phyloP scores from a whole-genome alignment of 2,329 filamentous ascomycete species.

The Cercospora janseana region DNA sequence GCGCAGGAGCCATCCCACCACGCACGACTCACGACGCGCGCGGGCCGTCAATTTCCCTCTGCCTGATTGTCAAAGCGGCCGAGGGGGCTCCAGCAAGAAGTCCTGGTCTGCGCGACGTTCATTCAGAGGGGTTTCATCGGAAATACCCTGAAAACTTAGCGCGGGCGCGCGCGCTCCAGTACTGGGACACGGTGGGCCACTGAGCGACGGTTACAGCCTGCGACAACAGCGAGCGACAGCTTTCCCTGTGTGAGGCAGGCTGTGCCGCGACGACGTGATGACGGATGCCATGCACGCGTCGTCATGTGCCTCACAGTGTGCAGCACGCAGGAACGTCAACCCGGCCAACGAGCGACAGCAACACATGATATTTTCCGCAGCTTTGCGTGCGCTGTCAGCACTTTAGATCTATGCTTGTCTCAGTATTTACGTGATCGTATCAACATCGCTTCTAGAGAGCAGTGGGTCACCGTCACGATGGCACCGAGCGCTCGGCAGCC shows the following conservation, averaged over 20 bases:
- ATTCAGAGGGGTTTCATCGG: background rate
- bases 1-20: too few species aligned
- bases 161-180: conserved; percentile 2
- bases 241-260: background rate
- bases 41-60: too few species aligned
- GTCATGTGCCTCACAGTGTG: background rate
- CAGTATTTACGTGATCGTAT: too few species aligned
- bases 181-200: too few species aligned
- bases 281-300: background rate
- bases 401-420: conserved; percentile 5
- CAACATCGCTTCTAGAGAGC: too few species aligned
- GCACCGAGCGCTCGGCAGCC: too few species aligned
- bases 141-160: conserved; percentile 3
- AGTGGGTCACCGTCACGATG: too few species aligned
- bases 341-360: background rate
- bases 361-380: background rate
- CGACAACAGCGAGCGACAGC: background rate
- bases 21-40: too few species aligned
- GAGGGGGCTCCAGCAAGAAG: background rate
- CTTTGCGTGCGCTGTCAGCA: background rate
- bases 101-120: too few species aligned
- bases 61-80: background rate
- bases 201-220: conserved; percentile 4
- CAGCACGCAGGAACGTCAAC: background rate
- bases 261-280: too few species aligned